These are phyloP conservation scores for Prunus fruticosa DNA, from an alignment of 306 rosid species.

Conservation along the genomic window DNA sequence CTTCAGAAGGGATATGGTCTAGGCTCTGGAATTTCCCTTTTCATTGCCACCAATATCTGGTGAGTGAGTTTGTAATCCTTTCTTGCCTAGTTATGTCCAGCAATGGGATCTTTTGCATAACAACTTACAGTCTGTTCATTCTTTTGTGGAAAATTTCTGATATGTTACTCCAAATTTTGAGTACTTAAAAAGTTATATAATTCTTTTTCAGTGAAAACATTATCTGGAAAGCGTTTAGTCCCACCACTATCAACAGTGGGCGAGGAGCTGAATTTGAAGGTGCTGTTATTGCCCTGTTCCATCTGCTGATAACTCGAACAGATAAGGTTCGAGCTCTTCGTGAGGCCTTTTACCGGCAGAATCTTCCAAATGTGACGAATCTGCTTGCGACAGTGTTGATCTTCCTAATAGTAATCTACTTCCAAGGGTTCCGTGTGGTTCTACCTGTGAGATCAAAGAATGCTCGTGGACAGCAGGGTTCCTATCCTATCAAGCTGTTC, in stretches of 20 bases:
- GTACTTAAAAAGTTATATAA: conserved; percentile 1
- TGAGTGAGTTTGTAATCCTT: conserved; percentile 42
- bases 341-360: conserved; percentile 91
- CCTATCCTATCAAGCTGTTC: conserved; percentile 90
- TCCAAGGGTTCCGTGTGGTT: conserved; percentile 97
- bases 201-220: conserved; percentile 69
- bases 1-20: conserved; percentile 99
- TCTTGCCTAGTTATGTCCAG: not conserved
- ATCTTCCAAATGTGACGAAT: conserved; percentile 93
- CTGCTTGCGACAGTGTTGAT: conserved; percentile 85
- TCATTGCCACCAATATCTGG: conserved; percentile 97
- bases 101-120: not conserved
- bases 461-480: conserved; percentile 96
- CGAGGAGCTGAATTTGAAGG: conserved; percentile 97
- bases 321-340: conserved; percentile 90
- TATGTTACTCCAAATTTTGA: conserved; percentile 1
- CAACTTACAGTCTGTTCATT: not conserved
- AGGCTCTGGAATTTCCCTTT: conserved; percentile 96
- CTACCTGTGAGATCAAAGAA: conserved; percentile 95
- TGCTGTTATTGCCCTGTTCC: conserved; percentile 90
- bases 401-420: conserved; percentile 81
- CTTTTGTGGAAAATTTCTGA: not conserved
- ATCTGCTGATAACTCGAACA: conserved; percentile 76
- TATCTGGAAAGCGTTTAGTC: conserved; percentile 96
- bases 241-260: conserved; percentile 94